These are phyloP conservation scores for Quercus bicolor DNA, from an alignment of 306 rosid genomes.

Conservation along the genomic window DNA sequence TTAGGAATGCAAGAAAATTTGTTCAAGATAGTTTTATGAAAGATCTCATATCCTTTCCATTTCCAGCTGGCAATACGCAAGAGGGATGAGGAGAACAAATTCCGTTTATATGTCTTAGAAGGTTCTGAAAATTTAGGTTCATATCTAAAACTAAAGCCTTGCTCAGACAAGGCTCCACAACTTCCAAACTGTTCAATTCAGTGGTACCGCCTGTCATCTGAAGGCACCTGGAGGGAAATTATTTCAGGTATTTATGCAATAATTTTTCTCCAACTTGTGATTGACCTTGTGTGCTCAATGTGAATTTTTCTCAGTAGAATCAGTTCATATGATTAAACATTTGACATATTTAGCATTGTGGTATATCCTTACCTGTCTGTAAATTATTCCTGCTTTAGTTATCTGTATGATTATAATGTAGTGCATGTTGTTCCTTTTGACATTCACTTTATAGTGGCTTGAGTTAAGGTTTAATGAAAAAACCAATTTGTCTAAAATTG, in stretches of 20 bases:
- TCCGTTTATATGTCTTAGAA: conserved; percentile 42
- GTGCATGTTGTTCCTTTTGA: background rate
- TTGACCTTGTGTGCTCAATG: background rate
- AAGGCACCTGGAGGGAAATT: conserved; percentile 78
- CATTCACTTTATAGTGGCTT: background rate
- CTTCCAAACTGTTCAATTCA: conserved; percentile 73
- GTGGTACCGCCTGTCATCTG: conserved; percentile 87
- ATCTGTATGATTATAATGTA: background rate
- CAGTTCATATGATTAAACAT: background rate
- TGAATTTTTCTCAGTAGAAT: background rate
- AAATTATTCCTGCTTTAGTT: background rate
- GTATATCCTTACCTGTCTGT: background rate
- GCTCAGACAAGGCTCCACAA: conserved; percentile 59
- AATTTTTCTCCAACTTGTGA: background rate
- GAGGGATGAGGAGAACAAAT: conserved; percentile 66
- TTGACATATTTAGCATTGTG: background rate
- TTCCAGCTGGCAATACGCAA: conserved; percentile 83
- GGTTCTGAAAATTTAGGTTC: conserved; percentile 86
- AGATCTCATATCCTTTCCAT: conserved; percentile 21
- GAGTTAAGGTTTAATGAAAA: background rate
- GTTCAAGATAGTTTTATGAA: conserved; percentile 11
- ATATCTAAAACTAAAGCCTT: conserved; percentile 49
- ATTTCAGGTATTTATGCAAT: conserved; percentile 60
- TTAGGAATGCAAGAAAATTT: background rate
- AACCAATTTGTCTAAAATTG: background rate